These are phyloP conservation scores for Asterochloris erici DNA, from an alignment of 139 green algal genomes.

Conservation along the genomic window DNA sequence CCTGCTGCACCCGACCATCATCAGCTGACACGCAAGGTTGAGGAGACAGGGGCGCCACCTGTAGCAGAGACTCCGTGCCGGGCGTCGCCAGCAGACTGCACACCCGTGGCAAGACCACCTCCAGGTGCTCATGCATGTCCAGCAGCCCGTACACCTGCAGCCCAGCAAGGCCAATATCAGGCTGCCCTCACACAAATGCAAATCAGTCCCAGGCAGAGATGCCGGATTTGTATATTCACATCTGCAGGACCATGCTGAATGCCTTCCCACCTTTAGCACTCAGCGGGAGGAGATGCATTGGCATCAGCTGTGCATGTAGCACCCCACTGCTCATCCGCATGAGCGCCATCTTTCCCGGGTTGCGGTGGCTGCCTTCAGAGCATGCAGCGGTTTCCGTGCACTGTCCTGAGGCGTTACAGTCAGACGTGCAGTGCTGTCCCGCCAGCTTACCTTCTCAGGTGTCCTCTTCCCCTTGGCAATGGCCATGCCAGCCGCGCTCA, in stretches of 20 bases:
- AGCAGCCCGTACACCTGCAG: conserved; percentile 35
- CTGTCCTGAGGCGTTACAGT: too few relatives aligned
- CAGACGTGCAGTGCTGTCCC: neutral
- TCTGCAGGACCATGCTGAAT: too few relatives aligned
- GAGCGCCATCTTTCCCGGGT: too few relatives aligned
- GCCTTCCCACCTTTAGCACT: too few relatives aligned
- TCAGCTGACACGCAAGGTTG: neutral
- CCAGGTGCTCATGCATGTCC: conserved; percentile 37
- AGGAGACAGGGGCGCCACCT: neutral
- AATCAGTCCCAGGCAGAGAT: too few relatives aligned
- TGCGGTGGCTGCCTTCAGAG: too few relatives aligned
- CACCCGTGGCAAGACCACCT: conserved; percentile 9
- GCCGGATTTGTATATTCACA: too few relatives aligned
- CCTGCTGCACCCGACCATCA: neutral
- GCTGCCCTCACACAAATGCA: neutral
- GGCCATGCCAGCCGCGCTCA: conserved; percentile 8
- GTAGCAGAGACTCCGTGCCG: neutral
- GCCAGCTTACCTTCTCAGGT: conserved; percentile 18
- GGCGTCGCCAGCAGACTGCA: conserved; percentile 12
- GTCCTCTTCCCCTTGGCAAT: conserved; percentile 19
- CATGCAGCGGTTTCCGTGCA: too few relatives aligned
- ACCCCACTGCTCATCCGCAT: too few relatives aligned
- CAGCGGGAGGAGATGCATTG: too few relatives aligned
- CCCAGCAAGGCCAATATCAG: too few relatives aligned
- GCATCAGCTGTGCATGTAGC: too few relatives aligned